Base-by-base conservation (phyloP, 495 filamentous ascomycete genomes). In the Podospora pseudocomata region DNA sequence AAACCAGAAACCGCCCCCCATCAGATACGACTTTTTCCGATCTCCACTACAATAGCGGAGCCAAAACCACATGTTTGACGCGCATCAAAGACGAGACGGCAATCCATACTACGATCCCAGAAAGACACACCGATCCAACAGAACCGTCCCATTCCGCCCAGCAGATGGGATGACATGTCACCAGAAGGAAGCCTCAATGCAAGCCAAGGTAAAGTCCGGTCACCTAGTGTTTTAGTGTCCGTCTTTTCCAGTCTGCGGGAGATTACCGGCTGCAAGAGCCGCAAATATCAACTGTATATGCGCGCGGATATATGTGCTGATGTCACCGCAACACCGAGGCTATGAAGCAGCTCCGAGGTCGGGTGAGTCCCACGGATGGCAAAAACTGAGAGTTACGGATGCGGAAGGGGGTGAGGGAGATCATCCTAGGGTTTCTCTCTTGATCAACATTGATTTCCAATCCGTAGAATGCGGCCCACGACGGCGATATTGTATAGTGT, bases 21-120 rank as follows among this genome's bases (percentile, higher is more conserved):
- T 49, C 39, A 63, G 61, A 63, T 63, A 63, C 61, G 61, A 63
- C 30, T 63, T 63, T 63, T 39, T 18, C 61, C 61, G 61, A 63
- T 19, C 61, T 63, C 61, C 61, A 63, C 61, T 39, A 49, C 15
- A 13, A 18, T 49, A 49, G 39, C 39, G 39, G 39, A 49, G 39
- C 39, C 39, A 11, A 11, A 49, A 49, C 39, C 39, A 2, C 39
- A 32, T 32, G 30, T 32, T 32, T 32, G 30, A 32, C 30, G 30
- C 39, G 13, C 39, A 49, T 49, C 39, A 49, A 49, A 49, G 39
- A 49, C 39, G 15, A 49, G 39, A 49, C 39, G 39, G 2, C 39
- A 49, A 1, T 32, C 30, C 9, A 49, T 16, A 49, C 39, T 13
- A 49, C 39, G 39, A 49, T 49, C 39, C 15, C 39, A 49, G 2